Evolutionary conservation across 352 stramenopile species (phyloP).

Genomic region (Blastocystis sp.): DNA sequence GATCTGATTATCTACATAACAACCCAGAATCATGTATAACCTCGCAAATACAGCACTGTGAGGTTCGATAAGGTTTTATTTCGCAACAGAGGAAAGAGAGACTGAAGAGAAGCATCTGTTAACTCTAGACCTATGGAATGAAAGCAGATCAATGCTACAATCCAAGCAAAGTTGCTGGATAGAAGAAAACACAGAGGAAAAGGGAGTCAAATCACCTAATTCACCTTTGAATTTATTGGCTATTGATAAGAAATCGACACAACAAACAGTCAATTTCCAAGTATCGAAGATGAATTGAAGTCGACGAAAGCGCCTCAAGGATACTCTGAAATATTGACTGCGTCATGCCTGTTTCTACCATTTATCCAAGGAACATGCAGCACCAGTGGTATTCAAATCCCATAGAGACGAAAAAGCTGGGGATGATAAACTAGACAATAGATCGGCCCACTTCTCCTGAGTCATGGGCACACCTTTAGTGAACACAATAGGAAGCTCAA

Average conservation of each 20-base stretch:
- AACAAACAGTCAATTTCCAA: neutral
- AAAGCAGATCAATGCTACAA: neutral
- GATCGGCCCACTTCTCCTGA: neutral
- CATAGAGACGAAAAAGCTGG: neutral
- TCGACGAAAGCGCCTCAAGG: neutral
- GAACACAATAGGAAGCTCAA: neutral
- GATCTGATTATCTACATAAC: neutral
- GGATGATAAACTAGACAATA: neutral
- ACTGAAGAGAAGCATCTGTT: neutral
- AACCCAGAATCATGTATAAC: neutral
- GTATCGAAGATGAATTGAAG: neutral
- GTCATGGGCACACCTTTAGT: neutral
- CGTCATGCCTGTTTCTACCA: neutral
- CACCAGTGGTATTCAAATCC: neutral
- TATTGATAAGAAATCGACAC: neutral
- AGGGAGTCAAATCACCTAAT: neutral
- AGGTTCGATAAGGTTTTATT: neutral
- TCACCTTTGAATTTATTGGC: neutral
- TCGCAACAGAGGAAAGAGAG: neutral
- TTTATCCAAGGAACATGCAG: neutral
- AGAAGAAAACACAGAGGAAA: neutral
- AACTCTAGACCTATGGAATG: neutral
- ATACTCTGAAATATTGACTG: neutral
- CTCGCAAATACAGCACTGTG: neutral
- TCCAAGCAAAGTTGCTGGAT: neutral